Evolutionary conservation across 805 yeast species (phyloP), one percentile per base, ranked within the genome.

Genomic region (Wickerhamomyces sydowiorum): DNA sequence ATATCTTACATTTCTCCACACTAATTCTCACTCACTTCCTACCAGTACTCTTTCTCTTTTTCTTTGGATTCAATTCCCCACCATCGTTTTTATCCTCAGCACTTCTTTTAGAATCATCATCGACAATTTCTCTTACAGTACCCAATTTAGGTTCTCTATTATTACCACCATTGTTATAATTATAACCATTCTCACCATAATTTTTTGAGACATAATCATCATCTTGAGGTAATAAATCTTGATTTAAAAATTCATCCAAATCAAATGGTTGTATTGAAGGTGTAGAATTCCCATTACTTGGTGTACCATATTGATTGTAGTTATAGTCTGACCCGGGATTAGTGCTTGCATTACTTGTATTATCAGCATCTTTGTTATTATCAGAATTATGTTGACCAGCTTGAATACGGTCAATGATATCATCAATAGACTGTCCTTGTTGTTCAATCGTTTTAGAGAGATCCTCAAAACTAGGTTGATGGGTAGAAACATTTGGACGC

Each of bases 391-490:
- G 36, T 33, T 46, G 47, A 9, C 43, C 44, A 8, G 38, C 40
- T 20, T 49, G 53, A 1, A 56, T 27, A 25, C 48, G 37, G 2
- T 49, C 19, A 3, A 57, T 52, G 18, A 57, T 39, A 21, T 57
- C 60, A 33, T 57, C 51, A n/a, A 57, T 51, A 8, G 48, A 47
- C 18, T 50, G 52, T 1, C 53, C 61, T 30, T 57, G 60, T 36
- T 50, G 51, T 18, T 53, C 58, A 36, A 57, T 51, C 1, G 57
- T 42, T 33, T 45, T 46, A 2, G 56, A 40, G 5, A 56, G 38
- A 5, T 45, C 50, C 25, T 53, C 50, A 32, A 48, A 34, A 18
- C 47, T 42, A 10, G 50, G 50, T 12, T 42, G 35, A 19, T 19
- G 43, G 2, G 36, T 12, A 1, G 20, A 25, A 8, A 45, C 9